phyloP scores from a whole-genome alignment of 164 flowering plant genomes.

The Pachysandra terminalis region DNA sequence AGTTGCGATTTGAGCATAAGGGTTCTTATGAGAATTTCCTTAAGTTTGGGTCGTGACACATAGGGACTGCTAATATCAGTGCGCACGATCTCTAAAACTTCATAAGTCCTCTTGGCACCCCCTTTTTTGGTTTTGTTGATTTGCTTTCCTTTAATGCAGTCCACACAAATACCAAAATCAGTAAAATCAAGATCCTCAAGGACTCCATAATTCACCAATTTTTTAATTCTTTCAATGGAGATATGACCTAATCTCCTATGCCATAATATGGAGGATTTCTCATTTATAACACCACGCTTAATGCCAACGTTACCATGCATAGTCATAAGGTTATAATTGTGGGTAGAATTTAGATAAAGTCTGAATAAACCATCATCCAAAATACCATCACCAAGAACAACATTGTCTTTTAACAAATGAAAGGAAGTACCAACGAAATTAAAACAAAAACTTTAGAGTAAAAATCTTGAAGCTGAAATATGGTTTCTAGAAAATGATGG shows the following conservation, averaged over 20 bases:
- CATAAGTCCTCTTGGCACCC: not conserved
- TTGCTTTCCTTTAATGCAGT: not conserved
- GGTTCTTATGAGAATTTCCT: too few relatives aligned
- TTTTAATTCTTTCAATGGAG: not conserved
- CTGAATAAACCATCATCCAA: too few relatives aligned
- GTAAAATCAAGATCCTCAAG: not conserved
- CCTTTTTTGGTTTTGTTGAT: slow-evolving; percentile 1
- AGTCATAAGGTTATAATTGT: not conserved
- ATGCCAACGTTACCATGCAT: not conserved
- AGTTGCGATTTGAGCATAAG: too few relatives aligned
- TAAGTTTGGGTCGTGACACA: too few relatives aligned
- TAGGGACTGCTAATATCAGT: too few relatives aligned
- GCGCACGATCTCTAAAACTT: not conserved
- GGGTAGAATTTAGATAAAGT: not conserved
- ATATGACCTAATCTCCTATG: not conserved
- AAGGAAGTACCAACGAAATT: too few relatives aligned
- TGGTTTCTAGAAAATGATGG: too few relatives aligned
- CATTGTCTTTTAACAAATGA: too few relatives aligned
- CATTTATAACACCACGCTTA: not conserved
- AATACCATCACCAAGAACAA: too few relatives aligned
- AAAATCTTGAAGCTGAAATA: too few relatives aligned
- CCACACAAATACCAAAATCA: slow-evolving; percentile 2
- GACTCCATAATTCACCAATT: not conserved
- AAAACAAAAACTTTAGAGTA: too few relatives aligned
- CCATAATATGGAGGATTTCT: not conserved